Conservation (phyloP, 2,329 filamentous ascomycete species). For the Aspergillus transmontanensis region DNA sequence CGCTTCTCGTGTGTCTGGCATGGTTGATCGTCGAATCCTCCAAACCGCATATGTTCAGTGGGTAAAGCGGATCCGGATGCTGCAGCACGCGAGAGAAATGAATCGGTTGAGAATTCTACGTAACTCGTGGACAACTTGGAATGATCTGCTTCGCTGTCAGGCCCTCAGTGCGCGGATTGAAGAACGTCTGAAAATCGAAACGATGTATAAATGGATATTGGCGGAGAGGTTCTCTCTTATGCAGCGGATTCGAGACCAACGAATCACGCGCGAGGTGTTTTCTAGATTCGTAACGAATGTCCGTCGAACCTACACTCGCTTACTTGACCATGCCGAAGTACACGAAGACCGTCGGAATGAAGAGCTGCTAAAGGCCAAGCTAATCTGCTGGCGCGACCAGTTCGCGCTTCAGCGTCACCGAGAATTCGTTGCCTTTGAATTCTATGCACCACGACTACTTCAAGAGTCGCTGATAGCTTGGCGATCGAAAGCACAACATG, state of each 20-base stretch:
- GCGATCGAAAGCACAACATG: constrained; percentile 43
- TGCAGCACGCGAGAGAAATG: constrained; percentile 52
- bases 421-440: constrained; percentile 45
- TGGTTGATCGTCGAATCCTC: constrained; percentile 49
- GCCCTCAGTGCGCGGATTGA: constrained; percentile 57
- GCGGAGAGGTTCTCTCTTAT: constrained; percentile 48
- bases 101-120: constrained; percentile 57
- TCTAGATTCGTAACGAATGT: constrained; percentile 43
- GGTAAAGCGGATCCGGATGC: constrained; percentile 48
- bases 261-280: constrained; percentile 42
- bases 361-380: constrained; percentile 37
- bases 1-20: constrained; percentile 45
- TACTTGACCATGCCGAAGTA: constrained; percentile 40
- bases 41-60: constrained; percentile 53
- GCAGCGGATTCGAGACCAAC: constrained; percentile 43
- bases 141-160: constrained; percentile 59
- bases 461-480: constrained; percentile 45
- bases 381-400: constrained; percentile 42
- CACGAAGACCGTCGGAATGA: constrained; percentile 36
- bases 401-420: constrained; percentile 43
- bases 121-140: constrained; percentile 64
- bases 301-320: constrained; percentile 37
- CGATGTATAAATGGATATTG: constrained; percentile 64
- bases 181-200: constrained; percentile 57
- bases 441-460: constrained; percentile 45